These are phyloP conservation scores for Globisporangium middletonii DNA, from an alignment of 352 stramenopile species.

Conservation along the genomic window DNA sequence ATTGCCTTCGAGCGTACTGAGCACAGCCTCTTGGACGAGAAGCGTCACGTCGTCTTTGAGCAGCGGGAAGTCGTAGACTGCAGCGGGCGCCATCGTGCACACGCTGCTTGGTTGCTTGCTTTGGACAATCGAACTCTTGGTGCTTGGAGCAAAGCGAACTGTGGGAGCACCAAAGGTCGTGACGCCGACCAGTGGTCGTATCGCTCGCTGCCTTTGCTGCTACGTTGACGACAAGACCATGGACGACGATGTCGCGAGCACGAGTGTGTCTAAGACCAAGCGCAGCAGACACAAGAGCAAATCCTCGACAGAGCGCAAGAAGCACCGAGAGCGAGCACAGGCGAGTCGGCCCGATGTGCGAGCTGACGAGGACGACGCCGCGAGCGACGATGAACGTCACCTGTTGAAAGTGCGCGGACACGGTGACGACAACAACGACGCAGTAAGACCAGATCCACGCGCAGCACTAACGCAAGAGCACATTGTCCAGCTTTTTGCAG, in stretches of 20 bases:
- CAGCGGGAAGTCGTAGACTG: slow-evolving; percentile 65
- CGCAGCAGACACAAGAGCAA: too few relatives aligned
- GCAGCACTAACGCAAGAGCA: slow-evolving; percentile 8
- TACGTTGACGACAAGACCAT: too few relatives aligned
- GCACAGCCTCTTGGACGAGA: slow-evolving; percentile 69
- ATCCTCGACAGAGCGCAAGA: too few relatives aligned
- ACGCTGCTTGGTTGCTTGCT: not conserved
- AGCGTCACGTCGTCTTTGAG: slow-evolving; percentile 68
- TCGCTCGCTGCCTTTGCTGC: too few relatives aligned
- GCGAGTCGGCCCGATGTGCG: not conserved
- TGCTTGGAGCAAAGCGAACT: too few relatives aligned
- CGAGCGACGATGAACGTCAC: not conserved
- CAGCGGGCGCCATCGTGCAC: slow-evolving; percentile 23
- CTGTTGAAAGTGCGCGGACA: not conserved
- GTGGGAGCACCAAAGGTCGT: too few relatives aligned
- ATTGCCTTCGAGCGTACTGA: slow-evolving; percentile 66
- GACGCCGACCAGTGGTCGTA: too few relatives aligned
- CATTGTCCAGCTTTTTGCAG: slow-evolving; percentile 11
- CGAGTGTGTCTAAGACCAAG: too few relatives aligned
- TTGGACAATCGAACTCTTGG: too few relatives aligned
- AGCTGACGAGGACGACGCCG: not conserved
- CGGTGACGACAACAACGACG: not conserved
- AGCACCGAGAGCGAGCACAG: too few relatives aligned
- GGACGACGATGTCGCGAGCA: too few relatives aligned
- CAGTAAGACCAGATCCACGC: not conserved